Conservation (phyloP, 306 rosid species). For the Erythrophleum fordii region DNA sequence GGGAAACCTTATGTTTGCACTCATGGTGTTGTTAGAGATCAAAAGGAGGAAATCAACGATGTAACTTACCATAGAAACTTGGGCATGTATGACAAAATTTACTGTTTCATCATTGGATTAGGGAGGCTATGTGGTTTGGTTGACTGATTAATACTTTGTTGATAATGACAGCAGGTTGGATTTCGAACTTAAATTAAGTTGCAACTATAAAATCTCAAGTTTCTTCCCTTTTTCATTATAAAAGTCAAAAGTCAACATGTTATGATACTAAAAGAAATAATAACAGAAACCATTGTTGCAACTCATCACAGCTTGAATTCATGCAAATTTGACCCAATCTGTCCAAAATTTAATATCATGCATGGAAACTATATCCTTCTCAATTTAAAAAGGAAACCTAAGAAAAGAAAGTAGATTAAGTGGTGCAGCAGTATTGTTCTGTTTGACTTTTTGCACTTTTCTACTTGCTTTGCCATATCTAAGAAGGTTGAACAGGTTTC, state of each 20-base stretch:
- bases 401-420: neutral
- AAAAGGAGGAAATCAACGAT: neutral
- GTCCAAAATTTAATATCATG: no score
- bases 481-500: conserved; percentile 1
- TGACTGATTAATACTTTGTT: conserved; percentile 39
- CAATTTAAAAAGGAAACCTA: no score
- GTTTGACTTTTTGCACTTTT: neutral
- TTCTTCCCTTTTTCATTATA: neutral
- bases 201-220: neutral
- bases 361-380: no score
- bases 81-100: conserved; percentile 33
- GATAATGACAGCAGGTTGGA: no score
- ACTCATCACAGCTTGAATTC: neutral
- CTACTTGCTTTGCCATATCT: conserved; percentile 18
- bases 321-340: neutral
- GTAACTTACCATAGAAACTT: neutral
- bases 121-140: conserved; percentile 50
- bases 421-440: neutral
- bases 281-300: neutral
- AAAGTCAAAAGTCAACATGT: neutral
- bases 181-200: neutral
- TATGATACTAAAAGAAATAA: neutral
- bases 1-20: no score
- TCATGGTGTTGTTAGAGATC: no score
- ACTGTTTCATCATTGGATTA: conserved; percentile 37